Evolutionary conservation across 2,329 filamentous ascomycete genomes (phyloP).

Genomic region (Neonectria ditissima): DNA sequence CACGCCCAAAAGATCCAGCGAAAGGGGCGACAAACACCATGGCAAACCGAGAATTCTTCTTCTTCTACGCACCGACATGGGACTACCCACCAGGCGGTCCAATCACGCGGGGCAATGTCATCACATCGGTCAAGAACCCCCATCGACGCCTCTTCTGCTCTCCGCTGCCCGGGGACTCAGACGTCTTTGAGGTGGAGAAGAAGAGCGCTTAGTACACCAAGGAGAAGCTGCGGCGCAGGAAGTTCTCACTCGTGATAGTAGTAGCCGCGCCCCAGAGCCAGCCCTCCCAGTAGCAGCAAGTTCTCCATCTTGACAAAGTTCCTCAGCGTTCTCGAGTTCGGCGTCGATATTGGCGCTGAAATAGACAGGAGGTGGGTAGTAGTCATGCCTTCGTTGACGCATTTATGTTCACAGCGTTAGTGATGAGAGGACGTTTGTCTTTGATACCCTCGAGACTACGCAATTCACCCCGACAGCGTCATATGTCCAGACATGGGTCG

Average conservation of each 20-base stretch:
- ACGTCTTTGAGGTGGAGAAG: slow-evolving; percentile 10
- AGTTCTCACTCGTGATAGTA: no score
- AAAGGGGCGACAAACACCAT: neutral
- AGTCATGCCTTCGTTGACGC: no score
- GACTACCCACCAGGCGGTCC: slow-evolving; percentile 13
- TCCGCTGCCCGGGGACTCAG: neutral
- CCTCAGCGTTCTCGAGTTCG: slow-evolving; percentile 13
- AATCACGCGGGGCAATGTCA: slow-evolving; percentile 30
- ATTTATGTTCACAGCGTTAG: neutral
- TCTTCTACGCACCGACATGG: slow-evolving; percentile 25
- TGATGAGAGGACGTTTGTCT: slow-evolving; percentile 19
- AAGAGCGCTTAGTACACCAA: slow-evolving; percentile 21
- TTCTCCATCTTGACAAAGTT: slow-evolving; percentile 27
- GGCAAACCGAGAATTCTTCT: slow-evolving; percentile 20
- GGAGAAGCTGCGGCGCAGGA: slow-evolving; percentile 18
- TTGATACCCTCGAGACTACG: slow-evolving; percentile 18
- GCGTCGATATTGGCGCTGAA: slow-evolving; percentile 20
- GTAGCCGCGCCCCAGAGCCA: no score
- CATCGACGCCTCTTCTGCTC: slow-evolving; percentile 18
- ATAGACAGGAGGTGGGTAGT: slow-evolving; percentile 13
- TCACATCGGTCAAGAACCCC: slow-evolving; percentile 29
- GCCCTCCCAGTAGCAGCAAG: no score
- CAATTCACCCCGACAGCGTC: slow-evolving; percentile 18
- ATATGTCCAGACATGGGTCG: slow-evolving; percentile 23
- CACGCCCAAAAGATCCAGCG: no score